These are phyloP conservation scores for Dioscorea cayenensis DNA, from an alignment of 116 monocot genomes.

Conservation along the genomic window DNA sequence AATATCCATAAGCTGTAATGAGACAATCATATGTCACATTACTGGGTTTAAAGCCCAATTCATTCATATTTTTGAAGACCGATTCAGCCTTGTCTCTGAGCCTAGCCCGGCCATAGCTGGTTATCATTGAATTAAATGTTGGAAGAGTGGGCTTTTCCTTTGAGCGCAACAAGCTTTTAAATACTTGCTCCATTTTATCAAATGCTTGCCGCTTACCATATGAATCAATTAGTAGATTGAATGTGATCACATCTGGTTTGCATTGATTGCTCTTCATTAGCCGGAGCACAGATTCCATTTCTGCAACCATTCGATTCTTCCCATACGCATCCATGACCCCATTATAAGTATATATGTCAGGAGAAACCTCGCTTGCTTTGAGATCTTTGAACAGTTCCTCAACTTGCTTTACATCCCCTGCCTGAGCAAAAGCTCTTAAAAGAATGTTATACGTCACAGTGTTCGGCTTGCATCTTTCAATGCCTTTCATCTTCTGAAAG, in stretches of 20 bases:
- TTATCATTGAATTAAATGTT: constrained; percentile 94
- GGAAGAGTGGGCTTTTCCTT: constrained; percentile 78
- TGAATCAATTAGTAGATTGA: constrained; percentile 86
- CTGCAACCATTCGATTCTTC: constrained; percentile 76
- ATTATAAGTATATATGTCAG: constrained; percentile 82
- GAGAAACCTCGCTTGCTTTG: constrained; percentile 47
- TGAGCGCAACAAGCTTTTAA: constrained; percentile 75
- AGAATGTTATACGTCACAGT: constrained; percentile 93
- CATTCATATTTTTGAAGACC: constrained; percentile 52
- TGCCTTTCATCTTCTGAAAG: constrained; percentile 88
- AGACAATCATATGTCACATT: constrained; percentile 67
- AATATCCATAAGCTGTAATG: constrained; percentile 77
- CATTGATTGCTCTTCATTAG: constrained; percentile 70
- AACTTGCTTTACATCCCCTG: constrained; percentile 62
- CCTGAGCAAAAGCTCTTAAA: constrained; percentile 83
- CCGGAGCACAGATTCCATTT: constrained; percentile 74
- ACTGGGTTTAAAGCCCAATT: constrained; percentile 65
- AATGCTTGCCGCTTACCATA: constrained; percentile 78
- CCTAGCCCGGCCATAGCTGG: constrained; percentile 81
- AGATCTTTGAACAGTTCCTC: constrained; percentile 79
- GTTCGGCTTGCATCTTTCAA: constrained; percentile 82
- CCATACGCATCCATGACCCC: constrained; percentile 97
- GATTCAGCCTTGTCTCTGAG: constrained; percentile 70
- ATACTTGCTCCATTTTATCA: constrained; percentile 98
- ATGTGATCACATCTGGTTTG: constrained; percentile 81